Evolutionary conservation across 23 red algal genomes (phyloP).

Genomic region (Gracilaria caudata): DNA sequence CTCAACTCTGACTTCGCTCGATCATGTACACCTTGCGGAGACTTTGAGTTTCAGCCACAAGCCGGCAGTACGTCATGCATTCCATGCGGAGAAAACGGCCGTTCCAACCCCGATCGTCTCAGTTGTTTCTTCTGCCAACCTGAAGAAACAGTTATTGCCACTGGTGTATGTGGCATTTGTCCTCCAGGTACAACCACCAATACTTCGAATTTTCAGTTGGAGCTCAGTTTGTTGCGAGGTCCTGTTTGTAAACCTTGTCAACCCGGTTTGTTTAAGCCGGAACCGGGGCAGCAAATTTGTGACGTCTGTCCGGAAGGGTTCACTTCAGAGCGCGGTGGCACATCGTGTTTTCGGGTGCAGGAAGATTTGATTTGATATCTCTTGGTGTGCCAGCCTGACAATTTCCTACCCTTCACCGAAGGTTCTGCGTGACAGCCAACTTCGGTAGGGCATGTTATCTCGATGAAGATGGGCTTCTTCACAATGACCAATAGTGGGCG

Average conservation of each 20-base stretch:
- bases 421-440: no score
- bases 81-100: constrained; percentile 7
- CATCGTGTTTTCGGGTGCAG: constrained; percentile 12
- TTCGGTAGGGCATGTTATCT: no score
- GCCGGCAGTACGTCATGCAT: constrained; percentile 7
- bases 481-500: no score
- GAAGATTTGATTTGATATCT: neutral
- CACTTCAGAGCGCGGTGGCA: neutral
- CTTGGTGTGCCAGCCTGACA: no score
- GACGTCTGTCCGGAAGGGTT: neutral
- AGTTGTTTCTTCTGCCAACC: constrained; percentile 24
- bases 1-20: neutral
- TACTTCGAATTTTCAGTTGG: neutral
- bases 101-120: constrained; percentile 4
- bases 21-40: constrained; percentile 10
- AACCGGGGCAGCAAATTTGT: constrained; percentile 16
- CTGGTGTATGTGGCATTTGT: constrained; percentile 3
- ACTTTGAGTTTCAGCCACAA: neutral
- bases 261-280: constrained; percentile 10
- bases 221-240: neutral
- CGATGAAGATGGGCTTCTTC: no score
- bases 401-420: no score
- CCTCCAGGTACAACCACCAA: constrained; percentile 2
- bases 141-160: constrained; percentile 19
- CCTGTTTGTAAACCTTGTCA: constrained; percentile 5